Conservation (phyloP, 768 basidiomycete species). For the Pleurotus ostreatus region DNA sequence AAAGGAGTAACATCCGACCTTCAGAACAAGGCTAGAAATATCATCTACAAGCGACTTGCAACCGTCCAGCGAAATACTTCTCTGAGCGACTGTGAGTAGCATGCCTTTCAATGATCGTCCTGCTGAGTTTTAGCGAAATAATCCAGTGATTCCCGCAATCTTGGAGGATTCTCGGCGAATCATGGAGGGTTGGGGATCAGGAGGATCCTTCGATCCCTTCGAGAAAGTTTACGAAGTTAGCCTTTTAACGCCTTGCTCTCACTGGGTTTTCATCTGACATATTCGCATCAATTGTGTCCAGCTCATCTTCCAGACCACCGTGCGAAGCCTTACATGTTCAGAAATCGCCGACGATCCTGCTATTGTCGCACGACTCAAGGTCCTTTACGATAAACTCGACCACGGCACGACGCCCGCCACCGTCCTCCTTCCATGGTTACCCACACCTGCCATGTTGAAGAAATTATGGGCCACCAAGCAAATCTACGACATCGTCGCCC, state of each 20-base stretch:
- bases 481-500: constrained; percentile 66
- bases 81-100: constrained; percentile 52
- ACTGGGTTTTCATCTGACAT: neutral
- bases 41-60: constrained; percentile 70
- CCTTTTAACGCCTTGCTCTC: constrained; percentile 13
- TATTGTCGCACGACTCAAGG: constrained; percentile 57
- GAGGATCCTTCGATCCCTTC: constrained; percentile 69
- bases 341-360: constrained; percentile 68
- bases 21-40: constrained; percentile 52
- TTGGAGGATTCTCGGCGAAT: constrained; percentile 58
- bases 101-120: constrained; percentile 10
- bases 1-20: constrained; percentile 72
- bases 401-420: constrained; percentile 68
- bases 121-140: constrained; percentile 9
- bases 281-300: constrained; percentile 20
- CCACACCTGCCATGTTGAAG: constrained; percentile 65
- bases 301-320: constrained; percentile 72
- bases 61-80: constrained; percentile 59
- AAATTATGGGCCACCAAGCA: constrained; percentile 72
- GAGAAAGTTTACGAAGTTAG: constrained; percentile 64
- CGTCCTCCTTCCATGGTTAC: constrained; percentile 74
- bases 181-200: constrained; percentile 63
- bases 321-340: constrained; percentile 60
- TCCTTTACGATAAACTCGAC: constrained; percentile 66
- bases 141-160: constrained; percentile 59